Percentiles rank a stretch among this genome's conserved stretches.
phyloP scores from a whole-genome alignment of 176 grass and related monocot genomes.

The Carex kokanica region DNA sequence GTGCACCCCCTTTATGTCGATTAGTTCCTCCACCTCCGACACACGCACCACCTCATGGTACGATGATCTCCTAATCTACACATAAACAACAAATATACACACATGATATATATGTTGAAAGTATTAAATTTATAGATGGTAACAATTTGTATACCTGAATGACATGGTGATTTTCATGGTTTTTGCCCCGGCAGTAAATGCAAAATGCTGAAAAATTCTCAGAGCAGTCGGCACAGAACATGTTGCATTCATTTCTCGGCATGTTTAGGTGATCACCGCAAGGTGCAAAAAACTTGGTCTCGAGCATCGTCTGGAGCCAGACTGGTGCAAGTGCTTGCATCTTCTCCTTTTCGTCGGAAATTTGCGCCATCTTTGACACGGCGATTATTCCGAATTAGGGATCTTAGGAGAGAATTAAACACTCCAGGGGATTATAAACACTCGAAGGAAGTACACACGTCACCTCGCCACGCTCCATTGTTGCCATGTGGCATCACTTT shows the following conservation, averaged over 20 bases:
- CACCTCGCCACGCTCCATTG: neutral
- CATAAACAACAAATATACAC: neutral
- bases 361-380: neutral
- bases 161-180: conserved; percentile 54
- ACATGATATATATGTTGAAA: neutral
- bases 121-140: too few species aligned
- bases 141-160: conserved; percentile 36
- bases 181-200: conserved; percentile 41
- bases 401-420: neutral
- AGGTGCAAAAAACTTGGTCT: conserved; percentile 56
- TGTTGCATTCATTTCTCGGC: conserved; percentile 82
- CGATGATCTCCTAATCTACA: conserved; percentile 62
- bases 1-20: conserved; percentile 72
- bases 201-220: conserved; percentile 40
- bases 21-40: conserved; percentile 62
- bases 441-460: neutral
- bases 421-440: conserved; percentile 2
- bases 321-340: conserved; percentile 37
- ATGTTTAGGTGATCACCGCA: conserved; percentile 47
- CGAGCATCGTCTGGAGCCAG: conserved; percentile 62
- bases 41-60: conserved; percentile 86
- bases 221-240: conserved; percentile 56
- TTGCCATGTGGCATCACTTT: conserved; percentile 3
- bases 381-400: neutral
- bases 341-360: neutral